Evolutionary conservation across 306 rosid genomes (phyloP).

Genomic region (Cucurbita pepo): DNA sequence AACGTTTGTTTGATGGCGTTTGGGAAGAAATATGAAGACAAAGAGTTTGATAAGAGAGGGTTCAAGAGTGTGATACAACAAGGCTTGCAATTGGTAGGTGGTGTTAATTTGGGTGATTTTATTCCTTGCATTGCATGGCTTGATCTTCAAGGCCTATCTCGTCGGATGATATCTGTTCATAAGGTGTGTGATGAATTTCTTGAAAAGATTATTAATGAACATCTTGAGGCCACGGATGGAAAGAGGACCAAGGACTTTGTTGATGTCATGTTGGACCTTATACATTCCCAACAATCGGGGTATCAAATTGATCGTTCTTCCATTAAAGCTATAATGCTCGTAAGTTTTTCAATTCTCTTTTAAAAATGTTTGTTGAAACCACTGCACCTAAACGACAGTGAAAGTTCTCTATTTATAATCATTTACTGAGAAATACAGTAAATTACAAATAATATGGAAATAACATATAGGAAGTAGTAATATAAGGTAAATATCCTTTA

Average conservation of each 20-base stretch:
- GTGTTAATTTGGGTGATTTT: not conserved
- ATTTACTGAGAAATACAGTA: no score
- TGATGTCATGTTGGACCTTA: not conserved
- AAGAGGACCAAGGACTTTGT: not conserved
- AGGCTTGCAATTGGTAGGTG: not conserved
- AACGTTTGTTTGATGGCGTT: slow-evolving; percentile 16
- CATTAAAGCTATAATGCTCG: slow-evolving; percentile 1
- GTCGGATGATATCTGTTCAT: not conserved
- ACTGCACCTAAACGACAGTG: no score
- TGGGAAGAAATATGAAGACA: slow-evolving; percentile 18
- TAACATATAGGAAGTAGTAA: no score
- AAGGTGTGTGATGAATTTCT: not conserved
- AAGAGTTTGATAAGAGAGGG: slow-evolving; percentile 11
- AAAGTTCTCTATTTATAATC: no score
- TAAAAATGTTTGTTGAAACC: no score
- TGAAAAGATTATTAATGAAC: not conserved
- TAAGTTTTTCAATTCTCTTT: not conserved
- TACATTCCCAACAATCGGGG: not conserved
- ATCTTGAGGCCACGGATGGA: not conserved
- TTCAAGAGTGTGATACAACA: slow-evolving; percentile 1
- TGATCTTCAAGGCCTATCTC: not conserved
- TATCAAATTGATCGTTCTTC: not conserved
- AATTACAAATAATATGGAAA: no score
- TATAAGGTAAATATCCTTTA: no score
- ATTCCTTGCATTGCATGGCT: not conserved